Conservation (phyloP, 257 asterid genomes). For the Gardenia jasminoides region DNA sequence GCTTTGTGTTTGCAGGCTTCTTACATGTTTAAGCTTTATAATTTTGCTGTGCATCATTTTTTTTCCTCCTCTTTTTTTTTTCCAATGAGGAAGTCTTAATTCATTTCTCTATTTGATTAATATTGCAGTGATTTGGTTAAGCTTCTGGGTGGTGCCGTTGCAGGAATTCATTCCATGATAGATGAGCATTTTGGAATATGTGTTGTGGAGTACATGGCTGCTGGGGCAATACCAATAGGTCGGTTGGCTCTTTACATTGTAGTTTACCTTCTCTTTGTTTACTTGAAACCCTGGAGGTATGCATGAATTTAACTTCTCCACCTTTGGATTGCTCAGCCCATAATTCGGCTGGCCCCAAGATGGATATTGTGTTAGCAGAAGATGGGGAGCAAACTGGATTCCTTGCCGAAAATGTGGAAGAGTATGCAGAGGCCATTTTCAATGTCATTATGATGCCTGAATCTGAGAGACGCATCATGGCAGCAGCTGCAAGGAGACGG, state of each 20-base stretch:
- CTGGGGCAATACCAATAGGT: constrained; percentile 95
- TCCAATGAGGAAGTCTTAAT: not conserved
- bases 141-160: constrained; percentile 80
- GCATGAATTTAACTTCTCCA: not conserved
- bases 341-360: constrained; percentile 90
- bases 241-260: constrained; percentile 12
- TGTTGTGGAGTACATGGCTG: constrained; percentile 95
- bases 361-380: constrained; percentile 86
- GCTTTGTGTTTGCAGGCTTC: not conserved
- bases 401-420: constrained; percentile 65
- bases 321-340: constrained; percentile 52
- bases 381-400: constrained; percentile 82
- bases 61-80: not conserved
- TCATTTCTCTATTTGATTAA: not conserved
- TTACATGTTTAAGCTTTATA: not conserved
- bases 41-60: too few species aligned
- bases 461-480: constrained; percentile 63
- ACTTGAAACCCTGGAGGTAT: not conserved
- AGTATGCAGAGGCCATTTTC: constrained; percentile 72
- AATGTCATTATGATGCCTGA: constrained; percentile 56
- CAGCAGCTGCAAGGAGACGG: constrained; percentile 77
- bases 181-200: constrained; percentile 98
- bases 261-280: not conserved
- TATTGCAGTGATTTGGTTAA: constrained; percentile 66
- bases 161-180: constrained; percentile 88